These are phyloP conservation scores for Acarospora socialis DNA, from an alignment of 2,329 filamentous ascomycete genomes.

Conservation along the genomic window DNA sequence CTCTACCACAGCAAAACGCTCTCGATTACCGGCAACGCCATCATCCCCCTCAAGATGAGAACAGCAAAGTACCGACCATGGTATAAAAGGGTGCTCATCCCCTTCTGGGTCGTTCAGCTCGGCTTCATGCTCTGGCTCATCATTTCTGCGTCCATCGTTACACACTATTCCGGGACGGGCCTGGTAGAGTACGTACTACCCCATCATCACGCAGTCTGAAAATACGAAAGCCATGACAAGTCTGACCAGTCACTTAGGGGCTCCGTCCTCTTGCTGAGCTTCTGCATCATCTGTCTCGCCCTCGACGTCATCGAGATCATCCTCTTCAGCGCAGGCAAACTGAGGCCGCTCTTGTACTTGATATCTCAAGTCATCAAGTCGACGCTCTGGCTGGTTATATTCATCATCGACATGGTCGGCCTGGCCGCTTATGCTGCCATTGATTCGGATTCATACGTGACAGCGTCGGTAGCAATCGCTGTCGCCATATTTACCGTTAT, in stretches of 20 bases:
- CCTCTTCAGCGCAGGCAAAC: not conserved
- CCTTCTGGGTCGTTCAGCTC: slow-evolving; percentile 8
- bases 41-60: slow-evolving; percentile 24
- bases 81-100: slow-evolving; percentile 9
- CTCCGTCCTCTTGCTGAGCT: not conserved
- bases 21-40: slow-evolving; percentile 23
- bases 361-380: slow-evolving; percentile 8
- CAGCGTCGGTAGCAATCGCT: too few relatives aligned
- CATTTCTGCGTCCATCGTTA: too few relatives aligned
- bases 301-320: slow-evolving; percentile 8
- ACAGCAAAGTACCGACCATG: slow-evolving; percentile 3
- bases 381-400: slow-evolving; percentile 1
- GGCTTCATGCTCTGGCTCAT: slow-evolving; percentile 2
- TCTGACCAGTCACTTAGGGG: too few relatives aligned
- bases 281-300: slow-evolving; percentile 2
- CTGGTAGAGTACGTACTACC: too few relatives aligned
- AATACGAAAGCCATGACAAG: too few relatives aligned
- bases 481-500: not conserved
- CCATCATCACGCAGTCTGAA: too few relatives aligned
- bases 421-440: not conserved
- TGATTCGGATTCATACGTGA: too few relatives aligned
- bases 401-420: slow-evolving; percentile 1
- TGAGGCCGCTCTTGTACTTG: slow-evolving; percentile 6
- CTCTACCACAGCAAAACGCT: too few relatives aligned
- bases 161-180: too few relatives aligned